These are phyloP conservation scores for Coleophoma eucalyptorum DNA, from an alignment of 2,329 filamentous ascomycete genomes.

Conservation along the genomic window DNA sequence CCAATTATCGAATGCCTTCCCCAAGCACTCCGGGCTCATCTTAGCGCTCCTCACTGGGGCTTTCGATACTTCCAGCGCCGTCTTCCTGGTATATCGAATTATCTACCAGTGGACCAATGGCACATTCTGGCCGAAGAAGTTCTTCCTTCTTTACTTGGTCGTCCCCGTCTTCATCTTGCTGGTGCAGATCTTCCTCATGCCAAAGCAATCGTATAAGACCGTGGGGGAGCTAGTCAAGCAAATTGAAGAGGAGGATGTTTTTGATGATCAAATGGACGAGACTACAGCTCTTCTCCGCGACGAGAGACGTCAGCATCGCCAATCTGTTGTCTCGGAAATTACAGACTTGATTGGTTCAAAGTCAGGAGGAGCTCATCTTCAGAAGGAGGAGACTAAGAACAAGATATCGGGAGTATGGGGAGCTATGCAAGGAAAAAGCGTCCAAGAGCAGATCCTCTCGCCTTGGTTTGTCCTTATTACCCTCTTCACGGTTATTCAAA, in stretches of 20 bases:
- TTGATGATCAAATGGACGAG: slow-evolving; percentile 56
- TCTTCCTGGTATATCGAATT: slow-evolving; percentile 73
- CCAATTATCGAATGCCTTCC: slow-evolving; percentile 82
- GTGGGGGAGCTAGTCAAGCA: slow-evolving; percentile 78
- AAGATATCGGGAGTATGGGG: slow-evolving; percentile 75
- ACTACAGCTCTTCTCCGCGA: slow-evolving; percentile 32
- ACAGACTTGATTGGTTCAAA: slow-evolving; percentile 68
- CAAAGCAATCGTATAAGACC: slow-evolving; percentile 75
- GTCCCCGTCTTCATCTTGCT: slow-evolving; percentile 65
- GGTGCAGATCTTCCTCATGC: slow-evolving; percentile 69
- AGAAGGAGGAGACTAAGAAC: slow-evolving; percentile 66
- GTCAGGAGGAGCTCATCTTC: slow-evolving; percentile 57
- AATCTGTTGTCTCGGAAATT: slow-evolving; percentile 55
- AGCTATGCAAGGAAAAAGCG: slow-evolving; percentile 70
- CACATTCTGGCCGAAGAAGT: slow-evolving; percentile 57
- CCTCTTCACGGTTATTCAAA: slow-evolving; percentile 70
- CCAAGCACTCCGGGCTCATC: slow-evolving; percentile 72
- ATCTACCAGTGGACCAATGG: slow-evolving; percentile 58
- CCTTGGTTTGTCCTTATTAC: slow-evolving; percentile 86
- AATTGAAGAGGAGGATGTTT: slow-evolving; percentile 50
- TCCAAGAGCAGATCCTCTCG: slow-evolving; percentile 68
- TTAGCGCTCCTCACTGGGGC: slow-evolving; percentile 76
- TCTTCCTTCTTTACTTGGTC: slow-evolving; percentile 69
- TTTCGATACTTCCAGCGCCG: slow-evolving; percentile 77
- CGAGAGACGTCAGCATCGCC: slow-evolving; percentile 40